Evolutionary conservation across 1,139 yeast species (phyloP), one percentile per base, ranked within the genome.

Genomic region (Zygosaccharomyces sapae): DNA sequence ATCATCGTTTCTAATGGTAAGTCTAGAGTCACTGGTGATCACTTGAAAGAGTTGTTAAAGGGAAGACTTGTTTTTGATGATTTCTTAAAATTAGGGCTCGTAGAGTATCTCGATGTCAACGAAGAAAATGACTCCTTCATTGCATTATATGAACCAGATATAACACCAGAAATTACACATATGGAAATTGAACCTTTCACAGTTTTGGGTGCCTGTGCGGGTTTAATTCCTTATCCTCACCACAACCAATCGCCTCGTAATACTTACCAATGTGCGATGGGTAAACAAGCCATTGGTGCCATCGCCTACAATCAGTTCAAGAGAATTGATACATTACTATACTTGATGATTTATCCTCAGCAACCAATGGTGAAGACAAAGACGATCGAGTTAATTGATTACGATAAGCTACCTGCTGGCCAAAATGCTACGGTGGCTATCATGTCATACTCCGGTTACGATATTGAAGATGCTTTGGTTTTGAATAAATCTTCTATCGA

Each of bases 211-310:
- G 98, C 98, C 0, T 97, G 92, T 51, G 99, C 99, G 0, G 98
- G 98, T 38, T 77, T 92, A 58, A 92, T 92, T 77, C 99, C 99
- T n/a, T 92, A 92, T 62, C 99, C 99, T 30, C 98, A 92, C 67
- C 99, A 92, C 68, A 92, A 92, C 68, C 98, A 92, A 73, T 89
- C 97, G 3, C 98, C 98, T 43, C 84, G 98, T 78, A 92, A 92
- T 67, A 92, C 98, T 0, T 92, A 92, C 72, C 98, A 92, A 73
- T 92, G 97, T 79, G 98, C 98, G 67, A 92, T 92, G 98, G 98
- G 98, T 81, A 92, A 92, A 73, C 99, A 92, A 72, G 98, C 98
- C 19, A 92, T 92, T 69, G 99, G 99, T 56, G 97, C 97, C 6
- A 94, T 94, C 70, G 97, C 95, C 24, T 92, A 92, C 68, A 92